phyloP scores from a whole-genome alignment of 768 basidiomycete species.

The Russula abietina region DNA sequence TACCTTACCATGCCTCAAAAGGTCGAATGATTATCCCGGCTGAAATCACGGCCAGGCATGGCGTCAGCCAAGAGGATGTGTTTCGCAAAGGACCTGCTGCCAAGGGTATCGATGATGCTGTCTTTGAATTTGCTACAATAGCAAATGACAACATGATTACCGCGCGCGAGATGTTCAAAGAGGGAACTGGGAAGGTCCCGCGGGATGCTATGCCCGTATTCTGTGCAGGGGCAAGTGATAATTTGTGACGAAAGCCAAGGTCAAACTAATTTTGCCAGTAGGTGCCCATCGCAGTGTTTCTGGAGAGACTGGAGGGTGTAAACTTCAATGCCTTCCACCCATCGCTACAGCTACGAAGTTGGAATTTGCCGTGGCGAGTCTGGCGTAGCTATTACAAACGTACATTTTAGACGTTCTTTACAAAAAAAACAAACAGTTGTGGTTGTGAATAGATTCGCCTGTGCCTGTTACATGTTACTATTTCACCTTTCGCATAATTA shows the following conservation, averaged over 20 bases:
- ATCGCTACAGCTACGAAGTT: constrained; percentile 58
- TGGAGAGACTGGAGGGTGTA: constrained; percentile 58
- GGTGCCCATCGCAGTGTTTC: constrained; percentile 63
- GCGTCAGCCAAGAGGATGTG: constrained; percentile 74
- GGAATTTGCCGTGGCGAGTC: constrained; percentile 73
- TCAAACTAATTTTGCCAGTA: constrained; percentile 29
- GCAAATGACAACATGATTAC: constrained; percentile 77
- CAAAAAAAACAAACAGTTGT: neutral
- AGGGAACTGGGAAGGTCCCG: constrained; percentile 48
- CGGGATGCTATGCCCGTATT: constrained; percentile 62
- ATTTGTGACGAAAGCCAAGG: neutral
- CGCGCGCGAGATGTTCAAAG: constrained; percentile 62
- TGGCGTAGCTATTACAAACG: constrained; percentile 48
- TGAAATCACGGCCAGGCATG: constrained; percentile 73
- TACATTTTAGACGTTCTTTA: constrained; percentile 29
- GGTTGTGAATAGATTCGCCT: neutral
- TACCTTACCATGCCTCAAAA: constrained; percentile 70
- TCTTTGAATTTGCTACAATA: constrained; percentile 74
- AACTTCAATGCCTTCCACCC: constrained; percentile 70
- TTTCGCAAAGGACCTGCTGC: constrained; percentile 51
- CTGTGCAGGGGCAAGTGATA: constrained; percentile 55
- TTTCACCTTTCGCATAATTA: neutral
- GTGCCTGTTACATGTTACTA: too few relatives aligned
- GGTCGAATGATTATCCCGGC: constrained; percentile 73
- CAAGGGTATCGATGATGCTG: constrained; percentile 65